Base-by-base conservation (phyloP, 495 filamentous ascomycete species). In the Podospora pseudoanserina region DNA sequence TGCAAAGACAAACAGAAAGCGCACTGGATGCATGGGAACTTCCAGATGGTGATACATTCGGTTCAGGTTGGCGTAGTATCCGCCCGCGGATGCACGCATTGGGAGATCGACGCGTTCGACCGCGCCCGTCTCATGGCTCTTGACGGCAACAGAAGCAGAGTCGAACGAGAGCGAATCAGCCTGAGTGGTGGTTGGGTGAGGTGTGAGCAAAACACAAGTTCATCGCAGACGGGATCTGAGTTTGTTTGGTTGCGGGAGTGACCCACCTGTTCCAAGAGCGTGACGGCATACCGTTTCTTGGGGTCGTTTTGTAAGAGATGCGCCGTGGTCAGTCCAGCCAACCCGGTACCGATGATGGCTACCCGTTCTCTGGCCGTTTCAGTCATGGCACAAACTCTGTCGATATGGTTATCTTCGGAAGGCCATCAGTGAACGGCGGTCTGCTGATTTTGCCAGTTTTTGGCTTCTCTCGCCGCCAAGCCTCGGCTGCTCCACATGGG, bases 11-110 rank as follows among this genome's bases (percentile, higher is more conserved):
- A 77, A 84, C 9, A 85, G 69, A 71, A 87, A 87, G n/a, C 71
- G 75, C 55, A 81, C 79, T 20, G 74, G 68, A 19, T 76, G 74
- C 71, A 82, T 86, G 30, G 74, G 58, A 13, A 88, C 74, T 0
- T 74, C 80, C 18, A 88, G 72, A 67, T 85, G 79, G 30, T 81
- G 78, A 70, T 88, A 87, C 84, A 88, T 85, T 2, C 77, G 76
- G 27, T 73, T 79, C 56, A 88, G 74, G 61, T 83, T 83, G n/a
- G 76, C 76, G 64, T 88, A 86, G 73, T 81, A 88, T 26, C 84
- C 83, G 18, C 78, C 84, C 6, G 83, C 81, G 63, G 87, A 84
- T 2, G 82, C 81, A 49, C 85, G 84, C 84, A 87, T 87, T 19
- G 86, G 86, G n/a, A 88, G 70, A 76, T 88, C 85, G 27, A 84